Conservation (phyloP, 139 green algal genomes). For the Desmodesmus armatus region DNA sequence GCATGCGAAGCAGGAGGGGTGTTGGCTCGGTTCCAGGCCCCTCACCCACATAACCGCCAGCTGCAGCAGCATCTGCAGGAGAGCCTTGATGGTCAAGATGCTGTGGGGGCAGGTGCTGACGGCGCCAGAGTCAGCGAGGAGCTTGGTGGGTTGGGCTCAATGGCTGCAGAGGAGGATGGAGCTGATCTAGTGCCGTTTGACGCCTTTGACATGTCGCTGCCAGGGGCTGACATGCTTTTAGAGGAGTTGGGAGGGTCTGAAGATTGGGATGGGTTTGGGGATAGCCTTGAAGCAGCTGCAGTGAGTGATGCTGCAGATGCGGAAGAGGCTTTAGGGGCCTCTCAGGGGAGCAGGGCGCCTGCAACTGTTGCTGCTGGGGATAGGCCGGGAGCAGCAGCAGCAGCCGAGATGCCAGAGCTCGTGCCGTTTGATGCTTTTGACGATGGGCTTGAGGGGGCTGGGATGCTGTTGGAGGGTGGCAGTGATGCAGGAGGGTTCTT, state of each 20-base stretch:
- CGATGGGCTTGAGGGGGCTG: slow-evolving; percentile 11
- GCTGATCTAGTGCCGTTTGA: slow-evolving; percentile 56
- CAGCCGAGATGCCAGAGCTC: slow-evolving; percentile 37
- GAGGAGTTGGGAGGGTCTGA: slow-evolving; percentile 22
- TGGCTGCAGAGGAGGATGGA: neutral
- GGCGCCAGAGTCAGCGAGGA: too few relatives aligned
- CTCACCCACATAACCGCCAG: neutral
- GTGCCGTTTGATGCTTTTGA: slow-evolving; percentile 61
- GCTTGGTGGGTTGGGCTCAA: too few relatives aligned
- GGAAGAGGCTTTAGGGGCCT: neutral
- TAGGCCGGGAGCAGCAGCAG: neutral
- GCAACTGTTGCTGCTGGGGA: slow-evolving; percentile 2
- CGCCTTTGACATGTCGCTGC: slow-evolving; percentile 42
- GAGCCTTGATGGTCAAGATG: too few relatives aligned
- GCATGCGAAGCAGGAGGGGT: neutral
- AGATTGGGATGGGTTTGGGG: neutral
- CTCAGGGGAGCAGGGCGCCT: neutral
- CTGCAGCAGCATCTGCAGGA: slow-evolving; percentile 1
- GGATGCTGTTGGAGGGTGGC: slow-evolving; percentile 23
- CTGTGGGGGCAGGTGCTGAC: too few relatives aligned
- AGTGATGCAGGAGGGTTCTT: neutral
- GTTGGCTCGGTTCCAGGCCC: neutral
- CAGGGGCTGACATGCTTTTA: slow-evolving; percentile 40
- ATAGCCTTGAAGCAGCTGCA: neutral
- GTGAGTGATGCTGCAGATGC: neutral